These are phyloP conservation scores for Vaccinium darrowii DNA, from an alignment of 148 eudicot genomes.

Conservation along the genomic window DNA sequence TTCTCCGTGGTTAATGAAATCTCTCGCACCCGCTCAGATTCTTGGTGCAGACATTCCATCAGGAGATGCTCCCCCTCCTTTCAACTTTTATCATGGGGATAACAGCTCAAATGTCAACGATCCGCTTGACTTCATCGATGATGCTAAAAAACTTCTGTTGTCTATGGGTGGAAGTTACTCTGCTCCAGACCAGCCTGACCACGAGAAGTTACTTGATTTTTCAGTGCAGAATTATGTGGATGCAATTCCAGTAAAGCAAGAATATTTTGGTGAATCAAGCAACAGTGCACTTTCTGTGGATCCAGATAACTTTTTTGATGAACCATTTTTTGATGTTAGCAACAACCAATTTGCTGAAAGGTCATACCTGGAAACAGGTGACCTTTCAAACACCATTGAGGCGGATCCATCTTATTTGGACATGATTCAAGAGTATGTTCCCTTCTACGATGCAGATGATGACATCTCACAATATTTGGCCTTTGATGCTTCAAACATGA, in stretches of 20 bases:
- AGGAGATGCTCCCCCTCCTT: constrained; percentile 30
- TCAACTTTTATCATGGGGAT: constrained; percentile 35
- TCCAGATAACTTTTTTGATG: constrained; percentile 48
- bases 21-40: constrained; percentile 37
- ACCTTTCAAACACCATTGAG: constrained; percentile 44
- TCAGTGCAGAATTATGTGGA: constrained; percentile 36
- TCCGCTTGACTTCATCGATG: constrained; percentile 25
- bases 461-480: constrained; percentile 37
- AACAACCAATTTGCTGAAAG: constrained; percentile 38
- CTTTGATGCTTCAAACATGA: constrained; percentile 38
- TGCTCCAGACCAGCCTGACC: constrained; percentile 37
- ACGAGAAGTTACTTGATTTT: constrained; percentile 31
- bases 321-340: constrained; percentile 41
- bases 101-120: constrained; percentile 30
- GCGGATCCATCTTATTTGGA: constrained; percentile 43
- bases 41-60: constrained; percentile 35
- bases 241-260: constrained; percentile 45
- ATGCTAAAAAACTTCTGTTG: constrained; percentile 23
- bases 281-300: constrained; percentile 33
- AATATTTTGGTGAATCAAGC: constrained; percentile 51
- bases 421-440: constrained; percentile 48
- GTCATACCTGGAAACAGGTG: constrained; percentile 57
- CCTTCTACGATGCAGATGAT: constrained; percentile 41
- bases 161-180: constrained; percentile 30
- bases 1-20: constrained; percentile 1